Base-by-base conservation (phyloP, 345 rosid genomes). In the Bruguiera gymnorhiza region DNA sequence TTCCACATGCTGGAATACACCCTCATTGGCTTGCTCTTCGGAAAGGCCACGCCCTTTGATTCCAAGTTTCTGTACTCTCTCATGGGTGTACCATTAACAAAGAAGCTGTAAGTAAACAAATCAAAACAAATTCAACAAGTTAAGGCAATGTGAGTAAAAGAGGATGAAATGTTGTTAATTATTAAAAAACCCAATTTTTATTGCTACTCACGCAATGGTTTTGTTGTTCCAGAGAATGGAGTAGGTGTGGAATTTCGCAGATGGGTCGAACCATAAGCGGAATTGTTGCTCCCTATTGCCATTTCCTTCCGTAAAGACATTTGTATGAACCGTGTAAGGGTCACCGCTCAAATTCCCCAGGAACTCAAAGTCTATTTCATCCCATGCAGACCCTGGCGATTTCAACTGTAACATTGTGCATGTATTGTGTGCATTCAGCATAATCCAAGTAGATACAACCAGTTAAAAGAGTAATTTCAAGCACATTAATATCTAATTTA, bases 281-380 rank as follows among this genome's bases (percentile, higher is more conserved):
- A 61, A 61, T 21, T 61, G 65, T 61, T 61, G 65, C 23, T 61
- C 65, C 27, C 59, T 55, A 13, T 55, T 20, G 10, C 59, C 59
- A 10, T 55, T 55, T 4, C 59, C 59, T 8, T 13, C 46, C 10
- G 36, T 61, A 61, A 30, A 61, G 9, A 61, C 43, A 34, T 61
- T 61, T 8, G 65, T 61, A 9, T 61, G 65, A 61, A 61, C 46
- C 2, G 43, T n/a, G 26, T 61, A 61, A 32, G 65, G 65, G 23
- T 55, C 59, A 0, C 59, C 59, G 16, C 59, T 55, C 59, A 55
- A 55, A 15, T 55, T 55, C 27, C 59, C 59, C 15, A 55, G 23
- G 59, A 55, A 55, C 9, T 55, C 59, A 13, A 55, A 23, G 59
- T 55, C 65, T 30, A 61, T 61, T 24, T 34, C 65, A 61, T 61